Evolutionary conservation across 2,329 filamentous ascomycete genomes (phyloP).

Genomic region (Colletotrichum chrysophilum): DNA sequence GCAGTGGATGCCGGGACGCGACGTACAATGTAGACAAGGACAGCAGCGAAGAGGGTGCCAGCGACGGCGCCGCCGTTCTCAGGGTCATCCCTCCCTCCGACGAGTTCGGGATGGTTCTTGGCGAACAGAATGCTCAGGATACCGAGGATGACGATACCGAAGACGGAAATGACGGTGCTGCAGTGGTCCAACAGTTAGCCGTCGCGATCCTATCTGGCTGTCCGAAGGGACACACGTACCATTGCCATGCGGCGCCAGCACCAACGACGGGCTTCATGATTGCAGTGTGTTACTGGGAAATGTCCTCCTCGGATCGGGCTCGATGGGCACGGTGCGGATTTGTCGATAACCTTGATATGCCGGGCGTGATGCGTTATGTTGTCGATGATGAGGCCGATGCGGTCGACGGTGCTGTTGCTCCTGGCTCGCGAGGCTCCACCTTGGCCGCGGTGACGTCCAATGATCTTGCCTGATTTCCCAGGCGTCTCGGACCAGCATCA

Average conservation of each 20-base stretch:
- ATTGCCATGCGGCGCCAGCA: constrained; percentile 92
- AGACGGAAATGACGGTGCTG: constrained; percentile 75
- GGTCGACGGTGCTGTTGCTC: not conserved
- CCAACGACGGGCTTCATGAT: constrained; percentile 95
- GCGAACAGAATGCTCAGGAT: constrained; percentile 75
- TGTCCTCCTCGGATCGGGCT: not conserved
- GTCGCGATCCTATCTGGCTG: not conserved
- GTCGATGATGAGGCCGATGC: constrained; percentile 8
- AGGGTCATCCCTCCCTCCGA: constrained; percentile 75
- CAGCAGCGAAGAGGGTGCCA: constrained; percentile 83
- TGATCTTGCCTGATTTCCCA: constrained; percentile 3
- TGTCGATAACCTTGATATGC: not conserved
- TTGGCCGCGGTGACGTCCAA: constrained; percentile 16
- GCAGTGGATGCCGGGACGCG: not conserved
- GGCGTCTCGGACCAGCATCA: not conserved
- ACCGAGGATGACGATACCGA: constrained; percentile 70
- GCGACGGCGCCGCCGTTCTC: constrained; percentile 80
- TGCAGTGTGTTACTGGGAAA: constrained; percentile 30
- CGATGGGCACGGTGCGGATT: constrained; percentile 10
- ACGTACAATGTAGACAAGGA: constrained; percentile 87
- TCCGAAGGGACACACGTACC: constrained; percentile 61
- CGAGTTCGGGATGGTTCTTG: constrained; percentile 81
- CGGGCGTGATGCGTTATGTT: not conserved
- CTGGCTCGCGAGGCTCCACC: constrained; percentile 12
- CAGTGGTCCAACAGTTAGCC: not conserved